These are phyloP conservation scores for Przewalskia tangutica DNA, from an alignment of 257 asterid genomes.

Conservation along the genomic window DNA sequence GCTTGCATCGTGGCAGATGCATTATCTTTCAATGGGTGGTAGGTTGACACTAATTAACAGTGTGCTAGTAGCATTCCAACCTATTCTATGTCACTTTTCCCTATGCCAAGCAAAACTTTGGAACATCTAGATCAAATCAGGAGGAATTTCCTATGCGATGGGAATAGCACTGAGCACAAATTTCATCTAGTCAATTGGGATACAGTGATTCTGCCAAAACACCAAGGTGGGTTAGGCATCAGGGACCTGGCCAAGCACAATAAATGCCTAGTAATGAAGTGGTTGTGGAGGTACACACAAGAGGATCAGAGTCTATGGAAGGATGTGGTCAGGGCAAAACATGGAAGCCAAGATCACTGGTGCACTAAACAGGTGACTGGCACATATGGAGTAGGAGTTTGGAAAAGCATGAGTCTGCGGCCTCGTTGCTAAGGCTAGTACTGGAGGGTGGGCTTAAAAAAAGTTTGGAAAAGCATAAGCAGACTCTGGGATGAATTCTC, in stretches of 20 bases:
- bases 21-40: background rate
- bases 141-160: background rate
- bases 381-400: background rate
- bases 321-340: background rate
- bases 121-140: background rate
- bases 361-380: background rate
- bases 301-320: background rate
- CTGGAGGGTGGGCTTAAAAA: background rate
- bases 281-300: background rate
- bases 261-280: background rate
- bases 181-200: background rate
- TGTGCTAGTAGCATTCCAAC: background rate
- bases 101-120: background rate
- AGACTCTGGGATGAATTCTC: no score
- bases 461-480: background rate
- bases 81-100: background rate
- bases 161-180: background rate
- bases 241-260: background rate
- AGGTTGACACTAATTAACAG: background rate
- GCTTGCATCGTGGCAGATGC: background rate
- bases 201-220: background rate
- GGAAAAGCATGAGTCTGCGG: background rate
- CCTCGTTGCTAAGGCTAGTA: background rate
- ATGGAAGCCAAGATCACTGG: background rate
- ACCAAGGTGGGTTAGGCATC: background rate